These are phyloP conservation scores for Tricholoma sp. DNA, from an alignment of 768 basidiomycete genomes.

Conservation along the genomic window DNA sequence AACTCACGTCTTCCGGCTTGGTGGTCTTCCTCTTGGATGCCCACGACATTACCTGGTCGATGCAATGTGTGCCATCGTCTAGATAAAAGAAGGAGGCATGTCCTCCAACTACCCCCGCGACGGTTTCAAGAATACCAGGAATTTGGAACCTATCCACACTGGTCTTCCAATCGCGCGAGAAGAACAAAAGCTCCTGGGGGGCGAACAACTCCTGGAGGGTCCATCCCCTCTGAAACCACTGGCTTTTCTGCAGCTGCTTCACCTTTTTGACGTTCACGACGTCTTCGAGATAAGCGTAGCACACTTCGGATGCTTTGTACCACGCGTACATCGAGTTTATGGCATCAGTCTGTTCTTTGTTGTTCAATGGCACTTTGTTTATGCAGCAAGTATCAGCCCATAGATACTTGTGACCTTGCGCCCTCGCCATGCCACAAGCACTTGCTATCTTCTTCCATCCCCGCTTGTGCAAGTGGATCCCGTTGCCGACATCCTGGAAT, in stretches of 20 bases:
- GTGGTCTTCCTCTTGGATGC: conserved; percentile 18
- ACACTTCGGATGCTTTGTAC: background rate
- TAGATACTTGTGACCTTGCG: background rate
- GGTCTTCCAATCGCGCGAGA: conserved; percentile 18
- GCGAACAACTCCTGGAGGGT: conserved; percentile 18
- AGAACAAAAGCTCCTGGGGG: conserved; percentile 22
- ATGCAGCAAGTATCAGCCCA: conserved; percentile 1
- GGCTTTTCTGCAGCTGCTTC: too few relatives aligned
- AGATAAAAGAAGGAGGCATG: background rate
- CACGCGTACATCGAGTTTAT: background rate
- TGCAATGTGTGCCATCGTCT: background rate
- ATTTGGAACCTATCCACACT: background rate
- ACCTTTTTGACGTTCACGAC: background rate
- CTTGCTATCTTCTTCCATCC: background rate
- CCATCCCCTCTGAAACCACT: conserved; percentile 23
- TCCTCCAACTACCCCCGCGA: background rate
- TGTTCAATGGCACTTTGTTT: background rate
- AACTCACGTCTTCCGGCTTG: conserved; percentile 22
- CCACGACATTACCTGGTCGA: conserved; percentile 21
- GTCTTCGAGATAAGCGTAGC: background rate
- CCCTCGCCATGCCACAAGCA: background rate
- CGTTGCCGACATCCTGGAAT: background rate
- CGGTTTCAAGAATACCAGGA: conserved; percentile 8
- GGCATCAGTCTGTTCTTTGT: background rate
- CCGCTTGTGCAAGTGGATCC: background rate